phyloP scores from a whole-genome alignment of 2,329 filamentous ascomycete genomes.

The Hysterium pulicare region DNA sequence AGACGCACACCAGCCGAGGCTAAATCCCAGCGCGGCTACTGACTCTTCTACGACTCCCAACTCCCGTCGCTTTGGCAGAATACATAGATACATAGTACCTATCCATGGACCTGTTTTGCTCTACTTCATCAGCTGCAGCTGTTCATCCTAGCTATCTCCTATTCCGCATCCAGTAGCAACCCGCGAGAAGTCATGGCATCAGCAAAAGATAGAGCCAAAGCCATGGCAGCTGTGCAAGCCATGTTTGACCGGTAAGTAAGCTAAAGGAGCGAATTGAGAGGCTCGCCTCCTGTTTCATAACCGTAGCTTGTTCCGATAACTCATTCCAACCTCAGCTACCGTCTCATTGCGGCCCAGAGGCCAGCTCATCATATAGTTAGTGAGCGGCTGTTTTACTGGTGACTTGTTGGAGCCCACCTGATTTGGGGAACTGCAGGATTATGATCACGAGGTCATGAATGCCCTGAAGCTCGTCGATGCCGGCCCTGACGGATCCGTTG shows the following conservation, averaged over 20 bases:
- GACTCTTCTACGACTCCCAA: no score
- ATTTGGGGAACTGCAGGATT: conserved; percentile 23
- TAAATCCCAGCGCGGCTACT: no score
- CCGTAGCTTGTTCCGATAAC: background rate
- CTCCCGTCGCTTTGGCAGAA: no score
- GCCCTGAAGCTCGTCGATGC: conserved; percentile 36
- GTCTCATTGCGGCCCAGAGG: conserved; percentile 26
- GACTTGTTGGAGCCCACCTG: background rate
- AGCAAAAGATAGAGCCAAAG: conserved; percentile 23
- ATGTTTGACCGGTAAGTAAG: conserved; percentile 32
- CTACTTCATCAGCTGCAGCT: no score
- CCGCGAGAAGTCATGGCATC: conserved; percentile 17
- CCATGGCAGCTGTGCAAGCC: conserved; percentile 35
- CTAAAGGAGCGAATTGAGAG: no score
- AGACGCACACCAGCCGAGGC: no score
- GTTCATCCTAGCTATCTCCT: no score
- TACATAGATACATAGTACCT: no score
- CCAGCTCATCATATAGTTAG: conserved; percentile 30
- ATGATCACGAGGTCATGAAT: conserved; percentile 37
- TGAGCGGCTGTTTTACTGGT: conserved; percentile 6
- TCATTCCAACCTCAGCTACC: conserved; percentile 20
- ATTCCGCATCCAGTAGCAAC: background rate
- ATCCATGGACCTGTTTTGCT: no score
- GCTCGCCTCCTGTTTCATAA: background rate
- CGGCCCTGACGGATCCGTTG: conserved; percentile 31